These are phyloP conservation scores for Myxozyma vanderwaltii DNA, from an alignment of 805 yeast species.

Conservation along the genomic window DNA sequence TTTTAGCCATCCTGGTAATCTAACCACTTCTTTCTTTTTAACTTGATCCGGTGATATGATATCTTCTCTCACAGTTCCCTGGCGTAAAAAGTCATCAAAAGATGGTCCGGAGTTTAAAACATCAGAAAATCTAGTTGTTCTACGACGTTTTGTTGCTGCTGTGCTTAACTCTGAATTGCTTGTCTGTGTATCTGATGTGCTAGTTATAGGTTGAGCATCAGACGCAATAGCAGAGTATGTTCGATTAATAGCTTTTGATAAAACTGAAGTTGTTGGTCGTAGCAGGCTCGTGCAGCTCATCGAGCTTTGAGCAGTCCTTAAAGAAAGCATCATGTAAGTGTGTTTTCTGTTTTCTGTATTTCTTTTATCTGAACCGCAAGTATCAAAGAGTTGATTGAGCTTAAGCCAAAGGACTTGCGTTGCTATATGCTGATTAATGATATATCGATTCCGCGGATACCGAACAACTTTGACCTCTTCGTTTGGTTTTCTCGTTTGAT, in stretches of 20 bases:
- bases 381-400: too few species aligned
- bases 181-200: neutral
- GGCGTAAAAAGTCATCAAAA: constrained; percentile 78
- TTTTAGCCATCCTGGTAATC: constrained; percentile 91
- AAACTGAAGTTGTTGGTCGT: neutral
- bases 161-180: neutral
- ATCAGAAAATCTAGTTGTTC: constrained; percentile 62
- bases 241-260: neutral
- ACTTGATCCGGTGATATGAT: constrained; percentile 2
- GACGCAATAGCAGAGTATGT: neutral
- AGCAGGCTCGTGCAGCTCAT: neutral
- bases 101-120: constrained; percentile 82
- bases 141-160: constrained; percentile 8
- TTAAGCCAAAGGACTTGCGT: too few species aligned
- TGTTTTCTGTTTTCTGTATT: too few species aligned
- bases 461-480: too few species aligned
- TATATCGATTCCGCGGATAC: too few species aligned
- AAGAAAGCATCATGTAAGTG: too few species aligned
- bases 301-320: neutral
- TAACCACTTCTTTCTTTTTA: constrained; percentile 22
- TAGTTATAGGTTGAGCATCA: neutral
- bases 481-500: too few species aligned
- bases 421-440: too few species aligned
- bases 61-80: constrained; percentile 12
- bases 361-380: too few species aligned